Conservation (phyloP, 2,329 filamentous ascomycete genomes). For the Aspergillus persii region DNA sequence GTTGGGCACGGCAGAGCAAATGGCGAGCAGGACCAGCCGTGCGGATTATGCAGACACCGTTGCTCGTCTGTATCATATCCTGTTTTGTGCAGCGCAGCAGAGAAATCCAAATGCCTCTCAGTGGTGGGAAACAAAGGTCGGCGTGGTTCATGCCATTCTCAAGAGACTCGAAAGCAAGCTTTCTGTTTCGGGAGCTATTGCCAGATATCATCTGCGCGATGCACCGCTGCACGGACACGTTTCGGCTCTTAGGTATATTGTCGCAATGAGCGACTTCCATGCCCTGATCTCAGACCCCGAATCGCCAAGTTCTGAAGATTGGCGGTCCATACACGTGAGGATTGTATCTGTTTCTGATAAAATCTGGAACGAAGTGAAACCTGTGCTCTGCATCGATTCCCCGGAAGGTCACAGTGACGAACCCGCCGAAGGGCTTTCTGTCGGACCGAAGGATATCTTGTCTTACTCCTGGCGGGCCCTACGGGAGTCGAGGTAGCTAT, state of each 20-base stretch:
- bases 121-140: conserved; percentile 41
- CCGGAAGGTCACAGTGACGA: conserved; percentile 74
- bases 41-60: conserved; percentile 92
- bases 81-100: conserved; percentile 58
- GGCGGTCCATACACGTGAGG: conserved; percentile 40
- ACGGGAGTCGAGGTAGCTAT: conserved; percentile 79
- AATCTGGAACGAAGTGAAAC: conserved; percentile 75
- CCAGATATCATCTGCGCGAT: conserved; percentile 64
- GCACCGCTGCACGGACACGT: conserved; percentile 69
- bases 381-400: conserved; percentile 86
- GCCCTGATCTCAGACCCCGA: conserved; percentile 27
- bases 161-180: conserved; percentile 65
- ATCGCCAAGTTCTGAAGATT: conserved; percentile 19
- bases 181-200: conserved; percentile 59
- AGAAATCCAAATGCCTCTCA: conserved; percentile 21
- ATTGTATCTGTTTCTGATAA: conserved; percentile 61
- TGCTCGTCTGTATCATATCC: conserved; percentile 70
- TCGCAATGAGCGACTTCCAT: conserved; percentile 44
- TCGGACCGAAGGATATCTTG: conserved; percentile 78
- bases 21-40: conserved; percentile 63
- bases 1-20: conserved; percentile 33
- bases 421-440: conserved; percentile 66
- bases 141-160: conserved; percentile 59
- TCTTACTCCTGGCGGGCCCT: conserved; percentile 94
- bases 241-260: conserved; percentile 62